Evolutionary conservation across 2,329 filamentous ascomycete species (phyloP).

Genomic region (Whalleya microplaca): DNA sequence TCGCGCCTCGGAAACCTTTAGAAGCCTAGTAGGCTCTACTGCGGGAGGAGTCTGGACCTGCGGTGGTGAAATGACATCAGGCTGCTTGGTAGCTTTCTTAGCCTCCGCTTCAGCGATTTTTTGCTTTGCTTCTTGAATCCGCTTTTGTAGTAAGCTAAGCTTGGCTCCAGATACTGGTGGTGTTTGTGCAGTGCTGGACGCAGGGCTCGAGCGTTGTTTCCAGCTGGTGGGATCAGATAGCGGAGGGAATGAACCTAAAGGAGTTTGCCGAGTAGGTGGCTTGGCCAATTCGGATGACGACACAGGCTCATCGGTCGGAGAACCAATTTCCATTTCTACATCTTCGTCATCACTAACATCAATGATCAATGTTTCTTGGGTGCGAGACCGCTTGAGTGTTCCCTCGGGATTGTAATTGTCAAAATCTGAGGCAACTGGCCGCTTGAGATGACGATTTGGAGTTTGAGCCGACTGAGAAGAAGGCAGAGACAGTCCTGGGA

Average conservation of each 20-base stretch:
- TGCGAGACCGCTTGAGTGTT: slow-evolving; percentile 61
- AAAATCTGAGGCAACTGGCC: slow-evolving; percentile 72
- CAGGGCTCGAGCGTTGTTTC: slow-evolving; percentile 47
- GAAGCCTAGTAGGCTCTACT: slow-evolving; percentile 14
- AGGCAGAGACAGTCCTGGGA: slow-evolving; percentile 31
- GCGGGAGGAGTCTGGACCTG: slow-evolving; percentile 22
- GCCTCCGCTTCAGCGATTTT: slow-evolving; percentile 63
- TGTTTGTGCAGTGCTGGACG: slow-evolving; percentile 40
- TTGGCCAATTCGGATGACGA: slow-evolving; percentile 38
- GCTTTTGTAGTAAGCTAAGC: slow-evolving; percentile 41
- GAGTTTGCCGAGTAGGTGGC: slow-evolving; percentile 40
- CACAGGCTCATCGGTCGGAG: slow-evolving; percentile 47
- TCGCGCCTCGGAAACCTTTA: slow-evolving; percentile 16
- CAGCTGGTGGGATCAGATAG: slow-evolving; percentile 45
- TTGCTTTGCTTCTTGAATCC: slow-evolving; percentile 64
- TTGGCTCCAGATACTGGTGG: slow-evolving; percentile 34
- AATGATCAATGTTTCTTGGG: slow-evolving; percentile 66
- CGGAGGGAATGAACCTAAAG: slow-evolving; percentile 50
- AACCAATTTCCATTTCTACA: slow-evolving; percentile 70
- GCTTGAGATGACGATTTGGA: slow-evolving; percentile 49
- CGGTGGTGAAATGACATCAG: slow-evolving; percentile 25
- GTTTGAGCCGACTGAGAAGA: slow-evolving; percentile 24
- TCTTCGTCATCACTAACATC: slow-evolving; percentile 79
- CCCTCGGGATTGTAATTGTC: slow-evolving; percentile 53
- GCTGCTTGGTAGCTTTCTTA: slow-evolving; percentile 44